phyloP scores from a whole-genome alignment of 345 rosid species.

The Hypericum perforatum region DNA sequence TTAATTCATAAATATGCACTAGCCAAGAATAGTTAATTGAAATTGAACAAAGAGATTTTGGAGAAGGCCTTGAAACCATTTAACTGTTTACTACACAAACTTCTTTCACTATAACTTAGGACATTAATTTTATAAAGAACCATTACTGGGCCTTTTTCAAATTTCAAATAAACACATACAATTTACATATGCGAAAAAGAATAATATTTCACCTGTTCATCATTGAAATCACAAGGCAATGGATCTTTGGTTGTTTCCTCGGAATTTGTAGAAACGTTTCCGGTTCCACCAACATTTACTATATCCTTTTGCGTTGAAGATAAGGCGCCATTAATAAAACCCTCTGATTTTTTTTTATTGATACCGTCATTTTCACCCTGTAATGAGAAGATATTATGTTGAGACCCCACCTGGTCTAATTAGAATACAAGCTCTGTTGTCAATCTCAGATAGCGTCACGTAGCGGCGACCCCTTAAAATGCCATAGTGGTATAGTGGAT shows the following conservation, averaged over 20 bases:
- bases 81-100: too few species aligned
- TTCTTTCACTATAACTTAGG: too few species aligned
- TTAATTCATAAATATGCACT: too few species aligned
- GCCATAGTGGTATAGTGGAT: too few species aligned
- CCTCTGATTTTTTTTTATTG: too few species aligned
- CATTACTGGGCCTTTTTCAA: not conserved
- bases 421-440: too few species aligned
- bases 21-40: too few species aligned
- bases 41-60: too few species aligned
- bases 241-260: slow-evolving; percentile 30
- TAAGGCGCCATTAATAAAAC: slow-evolving; percentile 25
- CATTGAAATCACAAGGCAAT: slow-evolving; percentile 49
- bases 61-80: too few species aligned
- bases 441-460: too few species aligned
- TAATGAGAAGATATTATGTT: slow-evolving; percentile 36
- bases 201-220: slow-evolving; percentile 48
- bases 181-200: not conserved
- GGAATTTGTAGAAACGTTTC: slow-evolving; percentile 18
- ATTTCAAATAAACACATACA: not conserved
- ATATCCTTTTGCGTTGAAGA: slow-evolving; percentile 30
- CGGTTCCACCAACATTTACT: slow-evolving; percentile 19
- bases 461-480: too few species aligned
- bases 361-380: slow-evolving; percentile 41
- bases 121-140: too few species aligned
- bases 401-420: slow-evolving; percentile 33